Conservation (phyloP, 768 basidiomycete species). For the Tephrocybe sp. region DNA sequence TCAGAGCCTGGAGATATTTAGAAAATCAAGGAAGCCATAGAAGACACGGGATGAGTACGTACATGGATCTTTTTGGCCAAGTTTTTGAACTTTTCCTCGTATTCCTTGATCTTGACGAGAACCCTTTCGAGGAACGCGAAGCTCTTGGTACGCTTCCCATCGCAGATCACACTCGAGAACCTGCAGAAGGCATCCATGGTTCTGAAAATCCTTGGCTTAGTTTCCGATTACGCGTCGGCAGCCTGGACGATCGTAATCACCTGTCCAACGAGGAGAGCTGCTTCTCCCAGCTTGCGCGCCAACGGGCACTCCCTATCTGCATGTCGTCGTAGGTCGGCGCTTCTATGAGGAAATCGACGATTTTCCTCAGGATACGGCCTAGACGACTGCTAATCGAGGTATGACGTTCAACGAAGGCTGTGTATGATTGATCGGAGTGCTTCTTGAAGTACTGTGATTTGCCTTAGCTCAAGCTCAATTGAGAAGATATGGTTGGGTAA, state of each 20-base stretch:
- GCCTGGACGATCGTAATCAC: not conserved
- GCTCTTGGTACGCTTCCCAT: slow-evolving; percentile 3
- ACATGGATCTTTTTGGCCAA: slow-evolving; percentile 37
- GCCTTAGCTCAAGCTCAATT: not conserved
- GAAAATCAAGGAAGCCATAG: not conserved
- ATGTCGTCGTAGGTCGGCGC: not conserved
- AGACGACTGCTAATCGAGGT: not conserved
- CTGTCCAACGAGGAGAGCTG: slow-evolving; percentile 14
- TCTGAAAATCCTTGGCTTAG: slow-evolving; percentile 5
- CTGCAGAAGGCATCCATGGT: slow-evolving; percentile 10
- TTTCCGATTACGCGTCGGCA: not conserved
- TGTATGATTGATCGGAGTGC: slow-evolving; percentile 1
- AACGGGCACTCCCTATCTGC: slow-evolving; percentile 3
- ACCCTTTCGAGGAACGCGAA: slow-evolving; percentile 9
- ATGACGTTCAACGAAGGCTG: not conserved
- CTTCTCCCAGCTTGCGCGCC: slow-evolving; percentile 6
- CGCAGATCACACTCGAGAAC: slow-evolving; percentile 8
- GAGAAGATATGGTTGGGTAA: not conserved
- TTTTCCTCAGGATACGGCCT: not conserved
- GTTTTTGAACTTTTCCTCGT: slow-evolving; percentile 38
- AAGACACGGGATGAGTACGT: slow-evolving; percentile 12
- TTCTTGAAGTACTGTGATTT: slow-evolving; percentile 1
- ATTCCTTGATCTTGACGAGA: slow-evolving; percentile 35
- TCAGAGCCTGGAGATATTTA: slow-evolving; percentile 14
- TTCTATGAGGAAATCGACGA: not conserved